A percentile compares a stretch with the other conserved stretches of the same genome.
phyloP scores from a whole-genome alignment of 2,329 filamentous ascomycete species.

The Falciphora oryzae region DNA sequence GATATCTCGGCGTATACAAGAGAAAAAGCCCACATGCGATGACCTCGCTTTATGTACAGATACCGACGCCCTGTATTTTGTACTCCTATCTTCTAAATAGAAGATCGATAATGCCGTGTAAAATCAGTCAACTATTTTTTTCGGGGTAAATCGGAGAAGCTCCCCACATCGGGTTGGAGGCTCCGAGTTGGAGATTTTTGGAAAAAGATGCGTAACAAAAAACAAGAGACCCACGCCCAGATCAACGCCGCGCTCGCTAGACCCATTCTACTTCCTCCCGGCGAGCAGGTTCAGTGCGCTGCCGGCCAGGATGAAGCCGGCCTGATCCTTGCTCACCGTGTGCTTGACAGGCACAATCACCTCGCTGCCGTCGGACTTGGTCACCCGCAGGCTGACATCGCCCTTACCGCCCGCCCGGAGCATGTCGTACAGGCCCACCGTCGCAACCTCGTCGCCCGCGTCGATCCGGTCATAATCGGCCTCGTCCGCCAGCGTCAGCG shows the following conservation, averaged over 20 bases:
- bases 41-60: neutral
- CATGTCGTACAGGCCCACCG: slow-evolving; percentile 78
- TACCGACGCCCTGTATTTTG: neutral
- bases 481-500: slow-evolving; percentile 84
- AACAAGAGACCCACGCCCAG: neutral
- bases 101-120: neutral
- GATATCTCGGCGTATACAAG: neutral
- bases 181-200: too few relatives aligned
- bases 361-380: slow-evolving; percentile 58
- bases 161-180: neutral
- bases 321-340: slow-evolving; percentile 84
- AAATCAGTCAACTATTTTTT: neutral
- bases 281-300: slow-evolving; percentile 89
- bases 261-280: slow-evolving; percentile 34
- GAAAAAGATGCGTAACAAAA: neutral
- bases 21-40: neutral
- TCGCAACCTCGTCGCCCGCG: slow-evolving; percentile 78
- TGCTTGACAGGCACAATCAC: slow-evolving; percentile 74
- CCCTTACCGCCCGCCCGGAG: slow-evolving; percentile 72
- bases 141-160: neutral
- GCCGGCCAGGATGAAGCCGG: slow-evolving; percentile 84
- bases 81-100: neutral
- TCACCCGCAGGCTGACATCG: slow-evolving; percentile 63
- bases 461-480: slow-evolving; percentile 79
- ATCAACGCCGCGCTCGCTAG: neutral